These are phyloP conservation scores for Teratosphaeria zuluensis DNA, from an alignment of 2,329 filamentous ascomycete species.

Conservation along the genomic window DNA sequence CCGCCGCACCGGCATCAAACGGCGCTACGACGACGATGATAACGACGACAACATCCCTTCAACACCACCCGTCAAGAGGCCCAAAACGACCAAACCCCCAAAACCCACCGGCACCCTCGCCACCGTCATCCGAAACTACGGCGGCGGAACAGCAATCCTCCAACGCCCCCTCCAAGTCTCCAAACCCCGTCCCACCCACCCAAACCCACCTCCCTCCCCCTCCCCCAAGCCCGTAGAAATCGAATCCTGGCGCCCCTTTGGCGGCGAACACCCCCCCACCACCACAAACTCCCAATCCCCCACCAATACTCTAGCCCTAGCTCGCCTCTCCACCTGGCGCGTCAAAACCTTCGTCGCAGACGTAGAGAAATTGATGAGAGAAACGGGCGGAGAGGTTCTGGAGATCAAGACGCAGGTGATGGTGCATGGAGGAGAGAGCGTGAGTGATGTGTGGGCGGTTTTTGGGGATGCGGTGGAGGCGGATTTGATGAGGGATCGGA, in stretches of 20 bases:
- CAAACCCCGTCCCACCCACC: not conserved
- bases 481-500: conserved; percentile 1
- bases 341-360: not conserved
- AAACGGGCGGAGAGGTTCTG: not conserved
- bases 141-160: not conserved
- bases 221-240: not conserved
- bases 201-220: not conserved
- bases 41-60: not conserved
- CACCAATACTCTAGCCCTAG: conserved; percentile 1
- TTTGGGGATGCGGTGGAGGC: conserved; percentile 2
- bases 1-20: not conserved
- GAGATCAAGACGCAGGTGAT: not conserved
- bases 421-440: conserved; percentile 5
- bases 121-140: not conserved
- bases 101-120: not conserved
- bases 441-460: conserved; percentile 2
- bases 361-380: conserved; percentile 1
- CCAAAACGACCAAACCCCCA: not conserved
- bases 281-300: not conserved
- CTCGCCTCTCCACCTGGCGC: conserved; percentile 5
- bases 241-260: conserved; percentile 5
- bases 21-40: not conserved
- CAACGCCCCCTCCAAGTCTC: not conserved
- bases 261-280: too few relatives aligned
- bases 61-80: not conserved